Evolutionary conservation across 1,284 basidiomycete species (phyloP), one percentile per base, ranked within the genome.

Genomic region (Heliocybe sulcata): DNA sequence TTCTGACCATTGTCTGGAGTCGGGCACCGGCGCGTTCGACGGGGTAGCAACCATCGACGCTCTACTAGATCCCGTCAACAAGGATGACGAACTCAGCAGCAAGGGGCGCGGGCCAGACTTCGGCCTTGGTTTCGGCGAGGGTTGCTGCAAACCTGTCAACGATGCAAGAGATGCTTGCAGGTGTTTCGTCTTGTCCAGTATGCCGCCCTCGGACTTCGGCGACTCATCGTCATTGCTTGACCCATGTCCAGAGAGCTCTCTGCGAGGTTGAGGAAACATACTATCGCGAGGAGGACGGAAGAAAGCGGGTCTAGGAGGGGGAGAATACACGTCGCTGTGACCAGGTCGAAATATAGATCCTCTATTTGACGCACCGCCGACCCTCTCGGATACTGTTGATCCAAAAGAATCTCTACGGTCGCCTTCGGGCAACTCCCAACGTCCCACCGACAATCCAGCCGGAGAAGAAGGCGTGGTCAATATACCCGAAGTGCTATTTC

Each of bases 221-320:
- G 69, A 67, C 3, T 75, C 70, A 3, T 75, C 71, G 57, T 69
- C 77, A 10, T 71, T 65, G 2, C 77, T 75, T 10, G 74, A 71
- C 12, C 71, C 68, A 60, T 58, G 57, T 31, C 55, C 26, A 6
- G 53, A 45, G 19, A 54, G 54, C 45, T 65, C 60, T 56, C 67
- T 61, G 29, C 68, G 65, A 3, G 70, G 62, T 10, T 70, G 67
- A 48, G 68, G 65, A 20, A 80, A 70, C 57, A 81, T 69, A 50
- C 80, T 83, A 57, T 85, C 80, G 53, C 82, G 72, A 11, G 80
- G 79, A 0, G 77, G 75, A 20, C 75, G 76, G 67, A 83, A 86
- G 65, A 77, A 76, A 10, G 77, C 65, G 22, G 83, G 83, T 38
- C 81, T 74, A 1, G 81, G 72, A 33, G 83, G 82, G 45, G 81